Evolutionary conservation across 1,284 basidiomycete genomes (phyloP), one percentile per base, ranked within the genome.

Genomic region (Farysia itapuensis): DNA sequence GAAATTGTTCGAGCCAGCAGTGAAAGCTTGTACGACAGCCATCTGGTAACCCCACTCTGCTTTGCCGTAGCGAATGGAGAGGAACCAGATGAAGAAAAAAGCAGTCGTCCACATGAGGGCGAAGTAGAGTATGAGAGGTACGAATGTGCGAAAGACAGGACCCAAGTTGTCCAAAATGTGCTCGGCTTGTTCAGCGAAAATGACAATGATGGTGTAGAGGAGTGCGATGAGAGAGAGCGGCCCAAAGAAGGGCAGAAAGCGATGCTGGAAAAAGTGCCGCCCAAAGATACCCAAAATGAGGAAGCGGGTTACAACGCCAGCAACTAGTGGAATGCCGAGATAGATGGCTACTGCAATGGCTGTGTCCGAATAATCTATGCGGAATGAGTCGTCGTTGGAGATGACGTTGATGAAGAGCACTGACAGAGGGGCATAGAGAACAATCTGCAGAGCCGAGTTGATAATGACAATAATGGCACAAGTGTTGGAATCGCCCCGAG

Each of bases 401-500:
- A 92, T 83, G 36, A 86, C 78, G 69, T 89, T 85, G 73, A 91
- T 80, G 76, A 91, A 90, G 25, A 90, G 78, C 2, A 92, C 71
- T 1, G 87, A 82, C 57, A 84, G 84, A 0, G 89, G 90, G 0
- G 87, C 84, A 75, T 86, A 91, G 8, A 91, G 80, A 6, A 86
- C 79, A 34, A 91, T 87, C 77, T 92, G 87, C 21, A 89, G 79
- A 3, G 78, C 20, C 12, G 81, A 82, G 67, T 83, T 83, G 77
- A 82, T 73, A 52, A 81, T 80, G 48, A 83, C 82, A 26, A 84
- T 70, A 45, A 82, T 85, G 18, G 89, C 89, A 69, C 89, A 90
- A 24, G 87, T 88, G 58, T 90, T 82, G 15, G 72, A 69, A 66
- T 92, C 84, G 2, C 90, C 89, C 18, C 80, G 75, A 0, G 88